Evolutionary conservation across 306 rosid genomes (phyloP), one percentile per base, ranked within the genome.

Genomic region (Hylodesmum podocarpum): DNA sequence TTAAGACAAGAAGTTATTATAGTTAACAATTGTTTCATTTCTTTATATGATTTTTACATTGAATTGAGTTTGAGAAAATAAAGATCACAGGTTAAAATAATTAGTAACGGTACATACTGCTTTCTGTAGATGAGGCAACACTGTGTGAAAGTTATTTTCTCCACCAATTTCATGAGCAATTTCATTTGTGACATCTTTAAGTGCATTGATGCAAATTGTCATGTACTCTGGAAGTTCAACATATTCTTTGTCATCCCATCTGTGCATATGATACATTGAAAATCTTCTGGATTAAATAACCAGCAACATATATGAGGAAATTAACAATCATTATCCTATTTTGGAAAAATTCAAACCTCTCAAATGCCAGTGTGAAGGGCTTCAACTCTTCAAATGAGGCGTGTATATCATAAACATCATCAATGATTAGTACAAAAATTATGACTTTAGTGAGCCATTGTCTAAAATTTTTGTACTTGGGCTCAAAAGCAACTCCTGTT

Each of bases 381-480:
- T 76, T 44, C 33, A 91, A 70, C 80, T 89, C 93, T 83, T 89
- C 83, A 10, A 85, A 71, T 3, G 88, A 75, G 36, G 90, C 97
- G 24, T 86, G 86, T 13, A 88, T 31, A 27, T 91, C 97, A 44
- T 89, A 89, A 64, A 89, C 43, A 70, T 89, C 95, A 39, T 91
- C 95, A 1, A 91, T 73, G 9, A 88, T 58, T 6, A 83, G 3
- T 2, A 89, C 75, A 1, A 91, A 57, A 77, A 13, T 85, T 53
- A 86, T 34, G 0, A 78, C 83, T 84, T 91, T 91, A 5, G 93
- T 86, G 7, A 91, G 89, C 83, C 88, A 89, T 85, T 80, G 86
- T 75, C 97, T 83, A 0, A 91, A n/a, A 9, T 73, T 47, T 51
- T 24, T 80, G 67, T 75, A 55, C 15, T 83, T 63, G 11, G 84